Percentiles rank a stretch among this genome's conserved stretches.
Conservation (phyloP, 2,329 filamentous ascomycete genomes). For the Metarhizium album region DNA sequence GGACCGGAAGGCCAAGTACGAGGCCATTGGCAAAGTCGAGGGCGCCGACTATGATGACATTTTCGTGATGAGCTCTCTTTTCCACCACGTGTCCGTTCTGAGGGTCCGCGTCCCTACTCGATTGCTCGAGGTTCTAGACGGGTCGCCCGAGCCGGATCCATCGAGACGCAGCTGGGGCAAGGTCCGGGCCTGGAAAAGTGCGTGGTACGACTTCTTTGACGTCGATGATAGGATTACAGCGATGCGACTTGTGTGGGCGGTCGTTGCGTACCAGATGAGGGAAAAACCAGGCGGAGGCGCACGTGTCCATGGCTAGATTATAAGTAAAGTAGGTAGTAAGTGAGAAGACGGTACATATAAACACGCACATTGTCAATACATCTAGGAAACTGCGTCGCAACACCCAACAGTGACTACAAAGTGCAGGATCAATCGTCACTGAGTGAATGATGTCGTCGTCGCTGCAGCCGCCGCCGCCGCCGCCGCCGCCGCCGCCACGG, state of each 20-base stretch:
- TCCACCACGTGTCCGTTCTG: constrained; percentile 50
- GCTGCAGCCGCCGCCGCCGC: no score
- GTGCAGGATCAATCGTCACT: no score
- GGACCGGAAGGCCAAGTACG: constrained; percentile 49
- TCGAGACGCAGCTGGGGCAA: constrained; percentile 35
- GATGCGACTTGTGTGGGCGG: constrained; percentile 45
- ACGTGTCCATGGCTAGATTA: background rate
- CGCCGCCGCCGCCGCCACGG: no score
- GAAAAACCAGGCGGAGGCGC: background rate
- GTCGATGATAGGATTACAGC: constrained; percentile 43
- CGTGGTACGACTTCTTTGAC: constrained; percentile 51
- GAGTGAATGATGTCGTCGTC: no score
- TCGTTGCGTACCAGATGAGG: constrained; percentile 52
- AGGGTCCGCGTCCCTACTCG: constrained; percentile 46
- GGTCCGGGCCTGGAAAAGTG: constrained; percentile 45
- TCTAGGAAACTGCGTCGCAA: no score
- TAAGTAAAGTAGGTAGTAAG: background rate
- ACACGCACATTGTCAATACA: background rate
- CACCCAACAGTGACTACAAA: no score
- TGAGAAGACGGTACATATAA: background rate
- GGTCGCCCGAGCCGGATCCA: constrained; percentile 25
- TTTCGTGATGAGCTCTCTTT: constrained; percentile 49
- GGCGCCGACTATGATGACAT: constrained; percentile 46
- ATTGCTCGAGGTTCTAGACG: constrained; percentile 42
- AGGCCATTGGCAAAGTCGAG: constrained; percentile 40